Percentiles rank a stretch among this genome's conserved stretches.
Conservation (phyloP, 192 early-diverging fungal genomes). For the Coemansia sp. region DNA sequence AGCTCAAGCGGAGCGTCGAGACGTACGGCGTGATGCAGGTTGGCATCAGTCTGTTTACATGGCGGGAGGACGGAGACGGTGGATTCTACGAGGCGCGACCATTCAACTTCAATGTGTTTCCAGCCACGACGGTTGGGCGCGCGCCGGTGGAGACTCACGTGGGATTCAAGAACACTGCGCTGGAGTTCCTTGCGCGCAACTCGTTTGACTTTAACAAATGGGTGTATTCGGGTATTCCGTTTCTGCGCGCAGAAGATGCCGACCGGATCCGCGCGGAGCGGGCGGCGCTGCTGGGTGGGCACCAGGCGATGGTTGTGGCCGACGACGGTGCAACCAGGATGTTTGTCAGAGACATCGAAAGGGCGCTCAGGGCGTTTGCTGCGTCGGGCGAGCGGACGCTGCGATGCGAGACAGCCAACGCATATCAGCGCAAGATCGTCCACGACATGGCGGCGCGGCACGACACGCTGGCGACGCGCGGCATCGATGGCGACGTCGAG, state of each 20-base stretch:
- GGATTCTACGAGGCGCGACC: conserved; percentile 71
- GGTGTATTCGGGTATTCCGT: conserved; percentile 77
- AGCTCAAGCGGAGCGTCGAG: conserved; percentile 55
- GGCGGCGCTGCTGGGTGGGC: conserved; percentile 20
- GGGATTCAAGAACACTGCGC: conserved; percentile 53
- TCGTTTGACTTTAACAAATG: conserved; percentile 93
- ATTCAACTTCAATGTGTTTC: conserved; percentile 92
- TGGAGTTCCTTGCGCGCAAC: conserved; percentile 76
- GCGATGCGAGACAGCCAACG: conserved; percentile 54
- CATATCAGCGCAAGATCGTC: conserved; percentile 71
- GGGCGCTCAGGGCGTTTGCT: conserved; percentile 19
- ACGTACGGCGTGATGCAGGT: conserved; percentile 71
- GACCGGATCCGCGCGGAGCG: conserved; percentile 25
- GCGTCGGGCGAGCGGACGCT: conserved; percentile 11
- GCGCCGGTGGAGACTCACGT: conserved; percentile 41
- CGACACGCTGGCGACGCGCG: conserved; percentile 46
- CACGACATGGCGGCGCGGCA: conserved; percentile 69
- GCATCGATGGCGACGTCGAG: conserved; percentile 40
- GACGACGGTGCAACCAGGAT: conserved; percentile 14
- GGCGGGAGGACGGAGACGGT: conserved; percentile 40
- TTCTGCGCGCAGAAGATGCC: conserved; percentile 37
- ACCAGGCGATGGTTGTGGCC: conserved; percentile 14
- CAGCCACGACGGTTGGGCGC: conserved; percentile 39
- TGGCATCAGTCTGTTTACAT: conserved; percentile 83
- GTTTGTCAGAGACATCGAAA: conserved; percentile 31